Evolutionary conservation across 2,329 filamentous ascomycete species (phyloP).

Genomic region (Alternaria angustiovoidea): DNA sequence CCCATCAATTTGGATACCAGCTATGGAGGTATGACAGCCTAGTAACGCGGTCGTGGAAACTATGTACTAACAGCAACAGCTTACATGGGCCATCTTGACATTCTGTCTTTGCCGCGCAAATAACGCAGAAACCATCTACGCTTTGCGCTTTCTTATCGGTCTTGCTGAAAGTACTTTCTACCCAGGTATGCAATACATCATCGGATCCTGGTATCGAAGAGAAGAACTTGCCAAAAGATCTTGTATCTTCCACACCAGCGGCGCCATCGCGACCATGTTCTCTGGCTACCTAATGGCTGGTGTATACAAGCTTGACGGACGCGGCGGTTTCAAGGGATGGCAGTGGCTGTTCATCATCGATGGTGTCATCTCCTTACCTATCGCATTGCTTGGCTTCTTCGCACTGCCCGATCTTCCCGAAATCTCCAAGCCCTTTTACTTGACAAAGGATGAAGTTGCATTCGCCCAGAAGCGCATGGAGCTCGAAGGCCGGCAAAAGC

Average conservation of each 20-base stretch:
- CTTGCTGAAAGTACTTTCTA: slow-evolving; percentile 62
- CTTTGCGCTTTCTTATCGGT: slow-evolving; percentile 23
- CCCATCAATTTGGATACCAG: slow-evolving; percentile 17
- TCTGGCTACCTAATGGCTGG: slow-evolving; percentile 59
- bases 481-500: background rate
- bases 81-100: slow-evolving; percentile 14
- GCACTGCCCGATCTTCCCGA: slow-evolving; percentile 27
- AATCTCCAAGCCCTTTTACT: slow-evolving; percentile 24
- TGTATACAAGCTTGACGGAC: slow-evolving; percentile 65
- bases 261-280: slow-evolving; percentile 24
- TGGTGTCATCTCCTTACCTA: slow-evolving; percentile 27
- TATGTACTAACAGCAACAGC: background rate
- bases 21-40: slow-evolving; percentile 13
- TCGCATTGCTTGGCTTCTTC: slow-evolving; percentile 28
- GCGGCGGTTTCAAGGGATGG: slow-evolving; percentile 58
- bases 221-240: slow-evolving; percentile 26
- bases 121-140: slow-evolving; percentile 14
- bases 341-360: slow-evolving; percentile 35
- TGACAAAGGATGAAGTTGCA: slow-evolving; percentile 11
- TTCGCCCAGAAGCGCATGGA: slow-evolving; percentile 25
- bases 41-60: background rate
- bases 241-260: slow-evolving; percentile 26
- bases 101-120: slow-evolving; percentile 14
- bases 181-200: slow-evolving; percentile 53
- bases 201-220: slow-evolving; percentile 31